Percentiles rank a stretch among this genome's conserved stretches.
phyloP scores from a whole-genome alignment of 352 stramenopile genomes.

The Globisporangium okanoganense region DNA sequence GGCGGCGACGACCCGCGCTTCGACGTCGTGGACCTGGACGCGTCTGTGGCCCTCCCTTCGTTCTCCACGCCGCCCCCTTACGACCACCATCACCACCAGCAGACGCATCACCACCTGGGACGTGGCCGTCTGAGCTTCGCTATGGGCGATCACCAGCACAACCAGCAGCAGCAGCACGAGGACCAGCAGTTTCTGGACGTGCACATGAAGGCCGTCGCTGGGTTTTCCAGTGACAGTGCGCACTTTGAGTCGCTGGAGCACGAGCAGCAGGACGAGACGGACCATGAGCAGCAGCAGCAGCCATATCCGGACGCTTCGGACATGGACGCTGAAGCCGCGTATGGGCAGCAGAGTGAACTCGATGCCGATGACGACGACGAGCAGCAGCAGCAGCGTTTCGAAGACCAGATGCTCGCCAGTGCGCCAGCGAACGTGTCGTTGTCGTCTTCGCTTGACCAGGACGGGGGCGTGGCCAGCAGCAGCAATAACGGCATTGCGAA shows the following conservation, averaged over 20 bases:
- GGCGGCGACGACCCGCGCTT: conserved; percentile 41
- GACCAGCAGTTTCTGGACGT: conserved; percentile 2
- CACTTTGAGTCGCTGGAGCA: conserved; percentile 1
- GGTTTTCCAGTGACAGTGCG: conserved; percentile 6
- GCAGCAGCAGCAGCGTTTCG: conserved; percentile 9
- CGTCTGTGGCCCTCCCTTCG: conserved; percentile 34
- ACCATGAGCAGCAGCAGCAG: conserved; percentile 1
- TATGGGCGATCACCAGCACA: not conserved
- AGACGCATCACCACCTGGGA: not conserved
- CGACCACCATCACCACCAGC: not conserved
- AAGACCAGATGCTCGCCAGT: conserved; percentile 2
- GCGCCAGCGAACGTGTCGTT: conserved; percentile 1
- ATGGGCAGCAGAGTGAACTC: not conserved
- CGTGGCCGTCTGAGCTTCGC: conserved; percentile 9
- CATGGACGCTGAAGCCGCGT: not conserved
- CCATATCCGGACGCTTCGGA: not conserved
- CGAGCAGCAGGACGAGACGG: conserved; percentile 2
- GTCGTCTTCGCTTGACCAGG: not conserved
- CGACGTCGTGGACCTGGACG: conserved; percentile 49
- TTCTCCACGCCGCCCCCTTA: conserved; percentile 35
- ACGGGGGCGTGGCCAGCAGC: not conserved
- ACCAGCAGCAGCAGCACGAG: not conserved
- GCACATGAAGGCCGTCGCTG: conserved; percentile 2
- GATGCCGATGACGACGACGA: conserved; percentile 5
- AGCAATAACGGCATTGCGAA: not conserved